A percentile compares a stretch with the other conserved stretches of the same genome.
Evolutionary conservation across 768 basidiomycete species (phyloP).

Genomic region (Pleurotus platypus): DNA sequence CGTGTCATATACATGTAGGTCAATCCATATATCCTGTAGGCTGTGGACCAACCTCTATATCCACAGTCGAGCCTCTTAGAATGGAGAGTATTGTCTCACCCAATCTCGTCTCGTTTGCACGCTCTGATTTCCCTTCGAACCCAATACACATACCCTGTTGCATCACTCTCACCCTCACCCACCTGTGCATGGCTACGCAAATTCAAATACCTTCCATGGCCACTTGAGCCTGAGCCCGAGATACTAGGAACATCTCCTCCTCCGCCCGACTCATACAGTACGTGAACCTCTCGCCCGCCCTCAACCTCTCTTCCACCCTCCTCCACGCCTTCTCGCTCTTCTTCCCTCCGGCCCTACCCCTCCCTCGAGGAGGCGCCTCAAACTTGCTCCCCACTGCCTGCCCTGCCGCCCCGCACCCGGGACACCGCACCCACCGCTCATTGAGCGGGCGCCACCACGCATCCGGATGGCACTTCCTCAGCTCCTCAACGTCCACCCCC

Average conservation of each 20-base stretch:
- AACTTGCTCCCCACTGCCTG: constrained; percentile 5
- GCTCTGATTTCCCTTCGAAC: too few species aligned
- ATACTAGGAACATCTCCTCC: background rate
- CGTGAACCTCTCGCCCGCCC: constrained; percentile 6
- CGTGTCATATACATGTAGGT: too few species aligned
- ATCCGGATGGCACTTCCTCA: constrained; percentile 7
- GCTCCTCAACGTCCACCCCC: constrained; percentile 6
- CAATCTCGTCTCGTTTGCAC: too few species aligned
- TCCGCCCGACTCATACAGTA: constrained; percentile 4
- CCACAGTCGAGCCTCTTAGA: too few species aligned
- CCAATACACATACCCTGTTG: too few species aligned
- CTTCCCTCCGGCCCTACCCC: background rate
- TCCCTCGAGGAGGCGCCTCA: constrained; percentile 3
- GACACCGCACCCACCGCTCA: background rate
- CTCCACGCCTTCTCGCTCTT: constrained; percentile 8
- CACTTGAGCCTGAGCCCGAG: too few species aligned
- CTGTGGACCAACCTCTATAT: too few species aligned
- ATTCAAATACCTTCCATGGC: too few species aligned
- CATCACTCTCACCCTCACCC: too few species aligned
- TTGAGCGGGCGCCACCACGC: constrained; percentile 10
- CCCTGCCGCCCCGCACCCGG: constrained; percentile 4
- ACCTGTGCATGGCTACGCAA: too few species aligned
- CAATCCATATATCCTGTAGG: too few species aligned
- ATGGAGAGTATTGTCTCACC: too few species aligned
- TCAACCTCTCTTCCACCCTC: constrained; percentile 2